These are phyloP conservation scores for Aspergillus affinis DNA, from an alignment of 495 filamentous ascomycete genomes.

Conservation along the genomic window DNA sequence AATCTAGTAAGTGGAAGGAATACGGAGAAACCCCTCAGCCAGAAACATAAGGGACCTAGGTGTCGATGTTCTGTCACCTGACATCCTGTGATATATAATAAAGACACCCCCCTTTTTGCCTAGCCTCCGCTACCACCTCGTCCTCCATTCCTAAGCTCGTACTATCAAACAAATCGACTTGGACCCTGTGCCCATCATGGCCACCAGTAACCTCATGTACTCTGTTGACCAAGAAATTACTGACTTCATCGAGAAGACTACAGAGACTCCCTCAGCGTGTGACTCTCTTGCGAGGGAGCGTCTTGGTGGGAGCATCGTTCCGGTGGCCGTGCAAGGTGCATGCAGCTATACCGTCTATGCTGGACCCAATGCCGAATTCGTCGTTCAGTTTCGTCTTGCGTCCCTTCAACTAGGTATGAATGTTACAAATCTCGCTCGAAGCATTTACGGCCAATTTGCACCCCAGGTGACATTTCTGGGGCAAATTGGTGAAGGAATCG, in stretches of 20 bases:
- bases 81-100: no score
- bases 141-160: no score
- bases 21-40: no score
- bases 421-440: conserved; percentile 26
- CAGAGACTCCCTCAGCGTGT: conserved; percentile 35
- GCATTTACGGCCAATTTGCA: conserved; percentile 32
- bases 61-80: no score
- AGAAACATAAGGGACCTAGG: no score
- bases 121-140: no score
- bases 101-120: no score
- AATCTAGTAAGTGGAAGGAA: no score
- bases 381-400: conserved; percentile 43
- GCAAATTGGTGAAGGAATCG: conserved; percentile 31
- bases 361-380: conserved; percentile 35
- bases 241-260: conserved; percentile 37
- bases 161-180: no score
- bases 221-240: conserved; percentile 36
- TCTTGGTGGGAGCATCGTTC: conserved; percentile 31
- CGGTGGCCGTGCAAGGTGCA: conserved; percentile 38
- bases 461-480: conserved; percentile 35
- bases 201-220: conserved; percentile 29
- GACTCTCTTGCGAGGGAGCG: conserved; percentile 32
- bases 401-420: conserved; percentile 32
- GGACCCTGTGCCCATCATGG: no score
- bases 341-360: conserved; percentile 47